Conservation (phyloP, 2,329 filamentous ascomycete species). For the Cercospora beticola region DNA sequence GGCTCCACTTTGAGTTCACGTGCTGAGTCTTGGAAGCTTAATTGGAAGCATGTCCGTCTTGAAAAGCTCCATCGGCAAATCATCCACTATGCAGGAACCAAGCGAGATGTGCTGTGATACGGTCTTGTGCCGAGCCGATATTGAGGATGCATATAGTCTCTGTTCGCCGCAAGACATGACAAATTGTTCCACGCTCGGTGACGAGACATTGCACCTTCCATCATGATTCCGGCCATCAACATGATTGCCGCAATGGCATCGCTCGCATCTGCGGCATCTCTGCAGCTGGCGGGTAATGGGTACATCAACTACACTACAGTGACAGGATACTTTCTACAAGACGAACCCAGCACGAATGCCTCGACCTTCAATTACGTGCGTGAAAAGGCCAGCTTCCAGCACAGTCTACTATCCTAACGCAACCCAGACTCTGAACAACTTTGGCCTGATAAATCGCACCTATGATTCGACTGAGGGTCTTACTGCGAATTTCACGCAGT, state of each 20-base stretch:
- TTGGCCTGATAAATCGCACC: constrained; percentile 63
- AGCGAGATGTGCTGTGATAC: neutral
- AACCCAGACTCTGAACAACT: constrained; percentile 58
- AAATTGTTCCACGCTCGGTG: neutral
- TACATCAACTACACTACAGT: constrained; percentile 62
- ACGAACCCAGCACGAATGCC: constrained; percentile 57
- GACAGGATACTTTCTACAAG: constrained; percentile 64
- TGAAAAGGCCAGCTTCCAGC: neutral
- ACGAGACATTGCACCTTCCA: neutral
- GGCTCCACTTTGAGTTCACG: constrained; percentile 18
- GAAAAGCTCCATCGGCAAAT: neutral
- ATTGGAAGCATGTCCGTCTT: constrained; percentile 13
- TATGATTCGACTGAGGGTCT: constrained; percentile 55
- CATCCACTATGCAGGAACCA: neutral
- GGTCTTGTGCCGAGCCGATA: neutral
- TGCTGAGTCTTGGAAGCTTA: constrained; percentile 7
- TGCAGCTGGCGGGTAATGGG: constrained; percentile 19
- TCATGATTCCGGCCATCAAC: constrained; percentile 11
- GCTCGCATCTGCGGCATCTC: constrained; percentile 13
- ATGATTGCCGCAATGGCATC: constrained; percentile 12
- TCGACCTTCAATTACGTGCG: constrained; percentile 63
- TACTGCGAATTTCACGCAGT: constrained; percentile 56
- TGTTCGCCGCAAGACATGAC: neutral
- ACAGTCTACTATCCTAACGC: constrained; percentile 9
- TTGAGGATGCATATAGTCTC: neutral